A percentile compares a stretch with the other conserved stretches of the same genome.
Conservation (phyloP, 106 monocot genomes). For the Apostasia ramifera region DNA sequence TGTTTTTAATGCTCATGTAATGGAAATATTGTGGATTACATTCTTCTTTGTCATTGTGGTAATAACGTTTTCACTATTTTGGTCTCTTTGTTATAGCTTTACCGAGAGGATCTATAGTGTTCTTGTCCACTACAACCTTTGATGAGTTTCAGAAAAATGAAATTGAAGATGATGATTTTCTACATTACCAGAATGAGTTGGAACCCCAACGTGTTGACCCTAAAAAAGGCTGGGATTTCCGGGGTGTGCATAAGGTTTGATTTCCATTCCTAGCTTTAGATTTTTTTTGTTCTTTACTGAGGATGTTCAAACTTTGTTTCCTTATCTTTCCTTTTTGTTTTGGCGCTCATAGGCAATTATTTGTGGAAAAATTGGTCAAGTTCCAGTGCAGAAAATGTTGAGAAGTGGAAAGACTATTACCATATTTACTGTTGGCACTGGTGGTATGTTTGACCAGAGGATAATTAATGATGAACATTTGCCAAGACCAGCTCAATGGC, state of each 20-base stretch:
- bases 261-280: not conserved
- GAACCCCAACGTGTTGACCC: constrained; percentile 87
- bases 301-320: not conserved
- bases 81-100: constrained; percentile 13
- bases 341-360: constrained; percentile 60
- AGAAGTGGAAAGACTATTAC: constrained; percentile 83
- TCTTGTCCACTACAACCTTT: constrained; percentile 45
- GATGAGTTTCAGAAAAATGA: constrained; percentile 45
- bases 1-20: too few species aligned
- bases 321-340: not conserved
- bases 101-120: constrained; percentile 8
- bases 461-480: constrained; percentile 46
- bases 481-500: constrained; percentile 95
- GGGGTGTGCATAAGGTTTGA: constrained; percentile 87
- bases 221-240: constrained; percentile 73
- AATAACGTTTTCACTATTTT: too few species aligned
- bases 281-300: not conserved
- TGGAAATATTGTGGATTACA: too few species aligned
- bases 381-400: constrained; percentile 88
- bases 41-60: too few species aligned
- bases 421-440: constrained; percentile 94
- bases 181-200: constrained; percentile 33
- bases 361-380: constrained; percentile 87
- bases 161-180: constrained; percentile 40
- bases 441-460: constrained; percentile 96